Conservation (phyloP, 768 basidiomycete genomes). For the Kondoa malvinella region DNA sequence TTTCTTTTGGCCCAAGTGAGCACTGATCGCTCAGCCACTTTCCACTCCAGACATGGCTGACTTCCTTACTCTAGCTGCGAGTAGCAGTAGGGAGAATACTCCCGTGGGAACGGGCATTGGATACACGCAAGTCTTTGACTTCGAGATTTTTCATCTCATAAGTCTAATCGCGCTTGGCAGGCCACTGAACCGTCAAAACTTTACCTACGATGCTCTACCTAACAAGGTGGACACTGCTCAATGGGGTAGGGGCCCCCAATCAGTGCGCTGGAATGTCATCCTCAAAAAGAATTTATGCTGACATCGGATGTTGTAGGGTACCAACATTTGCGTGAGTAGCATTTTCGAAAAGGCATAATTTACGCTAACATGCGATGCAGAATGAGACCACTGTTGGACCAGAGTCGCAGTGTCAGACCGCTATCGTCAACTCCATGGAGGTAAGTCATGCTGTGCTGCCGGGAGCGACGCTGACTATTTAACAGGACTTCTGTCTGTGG, state of each 20-base stretch:
- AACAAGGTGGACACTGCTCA: neutral
- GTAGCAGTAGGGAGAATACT: too few relatives aligned
- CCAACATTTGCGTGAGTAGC: neutral
- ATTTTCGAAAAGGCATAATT: neutral
- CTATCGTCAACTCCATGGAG: neutral
- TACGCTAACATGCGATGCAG: neutral
- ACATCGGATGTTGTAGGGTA: neutral
- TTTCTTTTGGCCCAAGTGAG: neutral
- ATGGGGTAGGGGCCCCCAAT: neutral
- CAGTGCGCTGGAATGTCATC: neutral
- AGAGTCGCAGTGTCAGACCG: slow-evolving; percentile 2
- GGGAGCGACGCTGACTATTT: neutral
- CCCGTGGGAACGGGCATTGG: neutral
- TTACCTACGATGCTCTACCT: neutral
- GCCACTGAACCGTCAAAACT: neutral
- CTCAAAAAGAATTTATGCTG: neutral
- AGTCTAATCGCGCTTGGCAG: neutral
- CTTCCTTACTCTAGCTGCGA: too few relatives aligned
- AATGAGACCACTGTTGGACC: neutral
- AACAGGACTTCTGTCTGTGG: slow-evolving; percentile 15
- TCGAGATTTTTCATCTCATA: neutral
- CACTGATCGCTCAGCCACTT: neutral
- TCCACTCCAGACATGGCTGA: too few relatives aligned
- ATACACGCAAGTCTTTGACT: neutral
- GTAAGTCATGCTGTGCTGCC: neutral